These are phyloP conservation scores for Sclerotinia glacialis DNA, from an alignment of 2,329 filamentous ascomycete genomes.

Conservation along the genomic window DNA sequence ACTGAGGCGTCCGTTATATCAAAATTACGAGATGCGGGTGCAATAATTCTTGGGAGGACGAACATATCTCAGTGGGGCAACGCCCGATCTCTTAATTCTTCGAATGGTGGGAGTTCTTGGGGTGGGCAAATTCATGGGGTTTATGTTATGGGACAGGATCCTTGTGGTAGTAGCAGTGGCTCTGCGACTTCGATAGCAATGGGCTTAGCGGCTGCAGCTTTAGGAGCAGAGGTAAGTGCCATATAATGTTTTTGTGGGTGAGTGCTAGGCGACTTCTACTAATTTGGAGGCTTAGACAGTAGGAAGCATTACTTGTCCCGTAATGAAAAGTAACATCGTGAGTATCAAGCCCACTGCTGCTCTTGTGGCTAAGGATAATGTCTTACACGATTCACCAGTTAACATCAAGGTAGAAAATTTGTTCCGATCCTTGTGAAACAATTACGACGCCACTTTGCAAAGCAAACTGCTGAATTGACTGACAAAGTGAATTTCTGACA, in stretches of 20 bases:
- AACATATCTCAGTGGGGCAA: slow-evolving; percentile 54
- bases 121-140: slow-evolving; percentile 60
- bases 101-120: slow-evolving; percentile 62
- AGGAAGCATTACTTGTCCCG: slow-evolving; percentile 10
- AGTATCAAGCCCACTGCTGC: slow-evolving; percentile 41
- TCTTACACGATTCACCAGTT: too few species aligned
- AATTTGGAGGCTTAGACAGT: too few species aligned
- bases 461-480: too few species aligned
- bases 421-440: too few species aligned
- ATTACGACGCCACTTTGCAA: too few species aligned
- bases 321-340: slow-evolving; percentile 22
- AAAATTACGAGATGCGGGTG: slow-evolving; percentile 25
- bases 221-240: slow-evolving; percentile 36
- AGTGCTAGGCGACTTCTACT: too few species aligned
- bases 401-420: too few species aligned
- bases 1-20: slow-evolving; percentile 23
- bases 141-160: slow-evolving; percentile 22
- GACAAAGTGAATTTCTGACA: too few species aligned
- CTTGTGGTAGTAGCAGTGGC: slow-evolving; percentile 49
- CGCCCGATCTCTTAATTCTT: slow-evolving; percentile 53
- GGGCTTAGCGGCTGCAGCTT: slow-evolving; percentile 46
- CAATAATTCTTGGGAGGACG: slow-evolving; percentile 31
- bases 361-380: background rate
- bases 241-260: too few species aligned
- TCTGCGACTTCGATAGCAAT: slow-evolving; percentile 43